These are phyloP conservation scores for Nidularia sp. DNA, from an alignment of 768 basidiomycete species.

Conservation along the genomic window DNA sequence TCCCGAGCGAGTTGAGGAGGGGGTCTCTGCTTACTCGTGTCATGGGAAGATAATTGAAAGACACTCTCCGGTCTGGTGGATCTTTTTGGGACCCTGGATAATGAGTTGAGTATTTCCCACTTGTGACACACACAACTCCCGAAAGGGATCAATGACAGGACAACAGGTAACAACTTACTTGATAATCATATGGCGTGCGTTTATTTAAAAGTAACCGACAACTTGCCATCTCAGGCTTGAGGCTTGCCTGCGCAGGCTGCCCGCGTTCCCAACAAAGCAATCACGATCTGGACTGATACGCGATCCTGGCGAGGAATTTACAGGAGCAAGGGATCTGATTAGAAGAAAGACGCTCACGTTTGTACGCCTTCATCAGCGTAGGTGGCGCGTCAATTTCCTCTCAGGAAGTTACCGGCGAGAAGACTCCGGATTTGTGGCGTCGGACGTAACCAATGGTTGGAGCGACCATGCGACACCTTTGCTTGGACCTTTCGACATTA, in stretches of 20 bases:
- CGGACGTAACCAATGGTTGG: slow-evolving; percentile 30
- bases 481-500: background rate
- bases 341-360: slow-evolving; percentile 12
- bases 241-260: slow-evolving; percentile 12
- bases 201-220: slow-evolving; percentile 18
- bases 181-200: slow-evolving; percentile 13
- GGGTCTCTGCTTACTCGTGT: background rate
- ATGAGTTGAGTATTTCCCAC: slow-evolving; percentile 1
- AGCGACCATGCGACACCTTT: slow-evolving; percentile 17
- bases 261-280: slow-evolving; percentile 13
- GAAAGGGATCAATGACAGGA: background rate
- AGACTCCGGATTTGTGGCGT: slow-evolving; percentile 41
- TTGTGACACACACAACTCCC: slow-evolving; percentile 9
- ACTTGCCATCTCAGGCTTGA: slow-evolving; percentile 11
- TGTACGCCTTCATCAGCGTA: slow-evolving; percentile 12
- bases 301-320: slow-evolving; percentile 9
- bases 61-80: background rate
- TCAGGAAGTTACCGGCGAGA: slow-evolving; percentile 16
- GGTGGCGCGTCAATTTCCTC: slow-evolving; percentile 24
- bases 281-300: slow-evolving; percentile 10
- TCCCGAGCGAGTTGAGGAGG: no score
- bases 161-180: slow-evolving; percentile 6
- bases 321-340: slow-evolving; percentile 19
- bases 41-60: background rate
- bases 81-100: background rate